Percentiles rank a stretch among this genome's conserved stretches.
phyloP scores from a whole-genome alignment of 441 rosid genomes.

The Capsella rubella region DNA sequence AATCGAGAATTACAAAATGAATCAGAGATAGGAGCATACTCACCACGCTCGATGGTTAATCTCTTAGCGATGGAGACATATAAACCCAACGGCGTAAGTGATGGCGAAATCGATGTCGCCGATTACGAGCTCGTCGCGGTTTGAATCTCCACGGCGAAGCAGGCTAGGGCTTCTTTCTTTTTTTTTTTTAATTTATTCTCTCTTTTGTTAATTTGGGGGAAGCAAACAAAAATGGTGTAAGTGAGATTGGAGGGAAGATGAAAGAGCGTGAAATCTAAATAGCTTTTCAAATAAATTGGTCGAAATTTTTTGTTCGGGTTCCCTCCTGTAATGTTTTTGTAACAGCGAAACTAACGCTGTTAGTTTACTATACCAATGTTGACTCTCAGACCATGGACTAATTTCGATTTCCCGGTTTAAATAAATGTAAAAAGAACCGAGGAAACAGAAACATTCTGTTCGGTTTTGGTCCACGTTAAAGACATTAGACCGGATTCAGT shows the following conservation, averaged over 20 bases:
- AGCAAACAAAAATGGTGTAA: neutral
- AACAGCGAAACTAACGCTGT: neutral
- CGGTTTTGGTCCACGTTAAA: neutral
- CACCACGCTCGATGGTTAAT: conserved; percentile 28
- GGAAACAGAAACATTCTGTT: neutral
- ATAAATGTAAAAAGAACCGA: too few relatives aligned
- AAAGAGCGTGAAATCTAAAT: conserved; percentile 17
- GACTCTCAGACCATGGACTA: too few relatives aligned
- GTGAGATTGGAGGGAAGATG: conserved; percentile 43
- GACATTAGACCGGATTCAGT: too few relatives aligned
- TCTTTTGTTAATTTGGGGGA: conserved; percentile 9
- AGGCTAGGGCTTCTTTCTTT: conserved; percentile 3
- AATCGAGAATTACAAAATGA: neutral
- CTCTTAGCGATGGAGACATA: conserved; percentile 19
- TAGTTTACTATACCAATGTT: too few relatives aligned
- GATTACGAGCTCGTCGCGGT: conserved; percentile 30
- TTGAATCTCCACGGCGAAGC: conserved; percentile 25
- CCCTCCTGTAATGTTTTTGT: conserved; percentile 23
- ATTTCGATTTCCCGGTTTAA: too few relatives aligned
- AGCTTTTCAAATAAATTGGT: neutral
- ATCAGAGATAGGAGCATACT: conserved; percentile 27
- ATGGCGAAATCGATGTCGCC: conserved; percentile 15
- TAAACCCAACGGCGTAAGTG: conserved; percentile 28
- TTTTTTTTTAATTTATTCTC: neutral
- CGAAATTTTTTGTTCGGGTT: neutral